A percentile compares a stretch with the other conserved stretches of the same genome.
Conservation (phyloP, 2,329 filamentous ascomycete genomes). For the Fusarium bulbicola region DNA sequence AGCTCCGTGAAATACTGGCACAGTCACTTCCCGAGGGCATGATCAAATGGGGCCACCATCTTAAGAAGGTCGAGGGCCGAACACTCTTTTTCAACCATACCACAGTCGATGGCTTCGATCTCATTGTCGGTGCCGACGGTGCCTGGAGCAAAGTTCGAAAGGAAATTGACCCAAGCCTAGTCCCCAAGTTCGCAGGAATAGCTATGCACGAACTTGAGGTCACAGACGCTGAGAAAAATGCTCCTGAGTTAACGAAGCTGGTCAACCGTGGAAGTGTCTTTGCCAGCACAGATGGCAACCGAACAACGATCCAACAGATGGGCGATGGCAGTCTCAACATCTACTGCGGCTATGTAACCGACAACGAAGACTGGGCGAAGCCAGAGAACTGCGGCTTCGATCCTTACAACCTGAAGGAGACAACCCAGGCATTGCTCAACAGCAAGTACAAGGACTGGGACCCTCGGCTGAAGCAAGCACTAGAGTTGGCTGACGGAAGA, state of each 20-base stretch:
- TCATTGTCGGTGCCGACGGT: constrained; percentile 50
- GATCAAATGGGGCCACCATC: constrained; percentile 57
- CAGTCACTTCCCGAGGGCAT: constrained; percentile 55
- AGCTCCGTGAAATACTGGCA: constrained; percentile 55
- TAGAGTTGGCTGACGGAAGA: constrained; percentile 52
- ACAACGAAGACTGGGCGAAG: constrained; percentile 50
- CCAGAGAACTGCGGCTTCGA: constrained; percentile 56
- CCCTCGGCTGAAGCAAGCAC: constrained; percentile 51
- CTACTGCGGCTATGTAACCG: constrained; percentile 50
- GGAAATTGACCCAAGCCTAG: constrained; percentile 46
- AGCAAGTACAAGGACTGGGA: constrained; percentile 52
- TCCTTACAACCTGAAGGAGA: constrained; percentile 49
- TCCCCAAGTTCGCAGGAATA: constrained; percentile 58
- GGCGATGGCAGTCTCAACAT: constrained; percentile 60
- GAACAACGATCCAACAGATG: constrained; percentile 51
- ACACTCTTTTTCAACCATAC: constrained; percentile 52
- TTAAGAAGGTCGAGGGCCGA: constrained; percentile 50
- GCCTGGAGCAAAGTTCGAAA: constrained; percentile 50
- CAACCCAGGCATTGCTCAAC: constrained; percentile 50
- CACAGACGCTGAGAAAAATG: constrained; percentile 50
- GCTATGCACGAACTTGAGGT: constrained; percentile 54
- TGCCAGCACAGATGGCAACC: constrained; percentile 52
- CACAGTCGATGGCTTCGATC: constrained; percentile 50
- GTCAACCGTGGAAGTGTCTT: constrained; percentile 61
- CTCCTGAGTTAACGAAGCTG: constrained; percentile 54